phyloP scores from a whole-genome alignment of 2,329 filamentous ascomycete genomes.

The Venturiaceae sp. region DNA sequence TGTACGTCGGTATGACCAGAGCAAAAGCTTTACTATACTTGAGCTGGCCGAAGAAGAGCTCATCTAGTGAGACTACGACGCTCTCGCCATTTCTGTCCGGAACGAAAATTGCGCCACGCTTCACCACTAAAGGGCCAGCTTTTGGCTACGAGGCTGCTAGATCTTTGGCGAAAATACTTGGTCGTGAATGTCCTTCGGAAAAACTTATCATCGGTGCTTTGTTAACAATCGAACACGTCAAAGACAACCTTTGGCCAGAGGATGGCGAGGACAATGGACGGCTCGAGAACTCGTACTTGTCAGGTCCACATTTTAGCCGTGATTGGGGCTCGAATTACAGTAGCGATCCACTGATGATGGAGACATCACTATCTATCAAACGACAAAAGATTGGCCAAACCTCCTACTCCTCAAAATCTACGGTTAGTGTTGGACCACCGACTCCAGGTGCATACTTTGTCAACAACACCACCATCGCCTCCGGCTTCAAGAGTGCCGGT shows the following conservation, averaged over 20 bases:
- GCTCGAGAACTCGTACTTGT: slow-evolving; percentile 17
- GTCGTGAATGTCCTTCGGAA: slow-evolving; percentile 46
- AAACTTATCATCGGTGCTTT: slow-evolving; percentile 17
- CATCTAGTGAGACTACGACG: slow-evolving; percentile 50
- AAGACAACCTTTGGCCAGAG: slow-evolving; percentile 25
- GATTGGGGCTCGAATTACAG: not conserved
- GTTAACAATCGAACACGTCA: slow-evolving; percentile 17
- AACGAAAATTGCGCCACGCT: slow-evolving; percentile 38
- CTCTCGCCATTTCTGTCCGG: slow-evolving; percentile 64
- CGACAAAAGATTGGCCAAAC: slow-evolving; percentile 23
- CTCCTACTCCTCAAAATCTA: not conserved
- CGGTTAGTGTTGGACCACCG: not conserved
- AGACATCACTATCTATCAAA: slow-evolving; percentile 20
- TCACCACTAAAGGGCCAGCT: slow-evolving; percentile 57
- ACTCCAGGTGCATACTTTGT: not conserved
- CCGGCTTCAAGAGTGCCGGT: slow-evolving; percentile 1
- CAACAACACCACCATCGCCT: slow-evolving; percentile 4
- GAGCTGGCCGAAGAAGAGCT: slow-evolving; percentile 64
- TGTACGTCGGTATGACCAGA: slow-evolving; percentile 96
- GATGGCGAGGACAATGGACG: slow-evolving; percentile 23
- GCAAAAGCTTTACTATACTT: slow-evolving; percentile 80
- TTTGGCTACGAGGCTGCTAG: slow-evolving; percentile 54
- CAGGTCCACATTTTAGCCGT: not conserved
- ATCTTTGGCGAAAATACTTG: slow-evolving; percentile 62
- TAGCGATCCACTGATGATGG: slow-evolving; percentile 22